Base-by-base conservation (phyloP, 257 asterid species). In the Nicotiana tabacum region DNA sequence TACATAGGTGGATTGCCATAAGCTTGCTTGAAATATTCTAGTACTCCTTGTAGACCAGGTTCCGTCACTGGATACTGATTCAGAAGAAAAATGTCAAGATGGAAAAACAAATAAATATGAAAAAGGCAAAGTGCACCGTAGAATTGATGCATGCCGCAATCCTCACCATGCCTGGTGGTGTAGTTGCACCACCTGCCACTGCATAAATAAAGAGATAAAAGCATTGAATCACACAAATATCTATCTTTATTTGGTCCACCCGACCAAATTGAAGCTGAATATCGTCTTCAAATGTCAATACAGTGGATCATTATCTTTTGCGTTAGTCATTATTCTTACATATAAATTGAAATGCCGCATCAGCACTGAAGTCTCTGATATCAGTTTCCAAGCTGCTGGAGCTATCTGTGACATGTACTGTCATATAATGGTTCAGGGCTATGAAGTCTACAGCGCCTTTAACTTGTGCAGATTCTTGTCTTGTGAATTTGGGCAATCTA, bases 371-470 rank as follows among this genome's bases (percentile, higher is more conserved):
- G 78, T 84, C 92, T 65, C 85, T 46, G 84, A 68, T 74, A 48
- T 83, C 83, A 55, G n/a, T 77, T 64, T 81, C 70, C 32, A 66
- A 76, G 80, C 66, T 76, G 85, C 62, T 51, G 11, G 87, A 79
- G 81, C 72, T 56, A 65, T 91, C 92, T 84, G 84, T 83, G 77
- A 90, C 53, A 24, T 16, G 84, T 8, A 74, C 2, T 15, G 90
- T 85, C 0, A 9, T 2, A 78, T 90, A 91, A 85, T 88, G 89
- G 84, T 91, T 93, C 78, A 91, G 37, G 72, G 92, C 96, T 55
- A 91, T 83, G 76, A 91, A 93, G 85, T 93, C 97, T 58, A 81
- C 1, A 9, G 97, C 87, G 29, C 93, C 94, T 87, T 91, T 91
- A 5, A 91, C 81, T 77, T 86, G 88, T 81, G 89, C 83, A 1